Conservation (phyloP, 352 stramenopile genomes). For the Phytophthora crassamura region DNA sequence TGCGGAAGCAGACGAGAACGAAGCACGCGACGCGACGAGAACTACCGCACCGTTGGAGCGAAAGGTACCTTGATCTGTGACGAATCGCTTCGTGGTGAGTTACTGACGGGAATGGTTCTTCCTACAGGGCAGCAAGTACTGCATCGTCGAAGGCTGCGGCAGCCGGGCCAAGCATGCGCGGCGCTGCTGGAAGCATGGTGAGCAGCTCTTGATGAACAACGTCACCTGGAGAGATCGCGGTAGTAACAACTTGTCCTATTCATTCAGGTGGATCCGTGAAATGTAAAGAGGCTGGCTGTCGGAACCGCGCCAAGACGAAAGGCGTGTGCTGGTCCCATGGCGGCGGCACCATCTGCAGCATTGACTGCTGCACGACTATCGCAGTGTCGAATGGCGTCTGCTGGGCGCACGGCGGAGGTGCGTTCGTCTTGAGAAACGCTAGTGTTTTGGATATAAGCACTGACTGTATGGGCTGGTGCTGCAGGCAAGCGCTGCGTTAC, state of each 20-base stretch:
- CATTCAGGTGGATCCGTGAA: constrained; percentile 27
- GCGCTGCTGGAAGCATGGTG: constrained; percentile 53
- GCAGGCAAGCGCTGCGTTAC: constrained; percentile 57
- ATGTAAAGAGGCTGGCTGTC: constrained; percentile 35
- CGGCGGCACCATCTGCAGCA: constrained; percentile 42
- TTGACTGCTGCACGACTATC: constrained; percentile 35
- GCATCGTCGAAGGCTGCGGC: constrained; percentile 43
- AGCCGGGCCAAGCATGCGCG: constrained; percentile 44
- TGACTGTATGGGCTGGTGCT: background rate
- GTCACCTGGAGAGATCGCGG: background rate
- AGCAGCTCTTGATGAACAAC: background rate
- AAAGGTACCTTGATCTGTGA: constrained; percentile 21
- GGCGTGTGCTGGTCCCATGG: constrained; percentile 47
- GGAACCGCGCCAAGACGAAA: constrained; percentile 46
- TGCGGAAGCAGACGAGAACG: constrained; percentile 13
- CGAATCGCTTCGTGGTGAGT: background rate
- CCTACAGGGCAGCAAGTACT: constrained; percentile 47
- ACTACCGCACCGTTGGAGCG: constrained; percentile 7
- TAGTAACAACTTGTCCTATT: constrained; percentile 1
- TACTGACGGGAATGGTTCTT: constrained; percentile 1
- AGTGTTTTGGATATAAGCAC: background rate
- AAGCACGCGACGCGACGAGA: constrained; percentile 11
- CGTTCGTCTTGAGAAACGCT: background rate
- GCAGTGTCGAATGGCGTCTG: constrained; percentile 43
- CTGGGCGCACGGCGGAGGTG: constrained; percentile 44